Evolutionary conservation across 2,329 filamentous ascomycete genomes (phyloP), one percentile per base, ranked within the genome.

Genomic region (Neofusicoccum cordaticola): DNA sequence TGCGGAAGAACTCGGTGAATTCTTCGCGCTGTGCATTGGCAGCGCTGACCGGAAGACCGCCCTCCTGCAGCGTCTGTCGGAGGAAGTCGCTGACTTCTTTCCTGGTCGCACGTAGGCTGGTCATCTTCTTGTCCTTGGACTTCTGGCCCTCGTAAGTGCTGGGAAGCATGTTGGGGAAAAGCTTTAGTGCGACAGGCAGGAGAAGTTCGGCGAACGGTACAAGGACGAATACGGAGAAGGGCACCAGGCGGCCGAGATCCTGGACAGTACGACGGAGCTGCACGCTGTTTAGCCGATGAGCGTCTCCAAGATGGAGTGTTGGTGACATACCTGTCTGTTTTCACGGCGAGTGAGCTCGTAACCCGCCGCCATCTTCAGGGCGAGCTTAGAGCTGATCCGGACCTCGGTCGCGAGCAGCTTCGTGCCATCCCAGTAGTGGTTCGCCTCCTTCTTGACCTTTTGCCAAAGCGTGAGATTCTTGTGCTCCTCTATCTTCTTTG

Each of bases 341-440:
- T 99, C 95, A 81, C 95, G 88, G 68, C 95, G 88, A 66, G 91
- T 97, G 68, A 99, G 87, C 79, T 99, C 95, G 80, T 99, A 99
- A 7, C 95, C 95, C 66, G 92, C 93, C 13, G 93, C 93, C 95
- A 99, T 99, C 83, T 97, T 98, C 77, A 97, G 79, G 5, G 93
- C 95, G 69, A 99, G 82, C 68, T 90, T 90, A 67, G 90, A 92
- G 77, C 94, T 98, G 76, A 99, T 99, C 79, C 84, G 92, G 75
- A 98, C 88, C 80, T 99, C 95, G 1, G 92, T 91, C 22, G 90
- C 93, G 70, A 99, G 83, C 72, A 99, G 84, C 80, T 99, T 99
- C 34, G 93, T 98, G 66, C 95, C 95, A 79, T 99, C 95, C 94
- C 95, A 98, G 81, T 99, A 99, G 78, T 99, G 95, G 67, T 89